Conservation (phyloP, 257 asterid species). For the Solanum rostratum region DNA sequence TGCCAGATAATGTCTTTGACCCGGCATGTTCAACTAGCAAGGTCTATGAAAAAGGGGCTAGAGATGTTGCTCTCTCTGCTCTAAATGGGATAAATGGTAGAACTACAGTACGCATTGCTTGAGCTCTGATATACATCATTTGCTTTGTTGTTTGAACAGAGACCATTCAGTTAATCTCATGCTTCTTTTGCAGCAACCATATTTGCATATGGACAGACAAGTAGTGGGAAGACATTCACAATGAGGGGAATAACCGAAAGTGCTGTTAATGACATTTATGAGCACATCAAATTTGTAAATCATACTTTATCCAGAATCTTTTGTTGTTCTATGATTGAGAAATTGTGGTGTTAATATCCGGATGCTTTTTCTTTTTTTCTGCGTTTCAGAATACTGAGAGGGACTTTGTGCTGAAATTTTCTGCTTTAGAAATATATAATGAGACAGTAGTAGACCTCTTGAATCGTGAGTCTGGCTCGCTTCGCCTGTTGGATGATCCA, state of each 20-base stretch:
- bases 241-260: conserved; percentile 90
- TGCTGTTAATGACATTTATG: conserved; percentile 73
- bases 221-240: conserved; percentile 95
- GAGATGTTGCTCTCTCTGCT: conserved; percentile 90
- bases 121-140: neutral
- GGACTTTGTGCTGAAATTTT: conserved; percentile 68
- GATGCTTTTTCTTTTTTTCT: conserved; percentile 3
- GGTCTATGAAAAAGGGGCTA: conserved; percentile 87
- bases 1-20: conserved; percentile 80
- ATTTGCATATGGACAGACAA: conserved; percentile 94
- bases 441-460: conserved; percentile 91
- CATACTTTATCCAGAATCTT: neutral
- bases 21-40: conserved; percentile 49
- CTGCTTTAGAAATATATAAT: conserved; percentile 89
- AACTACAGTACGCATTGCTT: neutral
- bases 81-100: conserved; percentile 85
- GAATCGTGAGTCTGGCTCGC: conserved; percentile 74
- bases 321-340: neutral
- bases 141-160: neutral
- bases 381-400: conserved; percentile 62
- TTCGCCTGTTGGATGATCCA: conserved; percentile 88
- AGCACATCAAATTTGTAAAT: conserved; percentile 57
- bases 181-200: conserved; percentile 58
- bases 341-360: neutral
- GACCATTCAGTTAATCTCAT: neutral